Evolutionary conservation across 208 protist species (phyloP), one percentile per base, ranked within the genome.

Genomic region (Crithidia expoeki): DNA sequence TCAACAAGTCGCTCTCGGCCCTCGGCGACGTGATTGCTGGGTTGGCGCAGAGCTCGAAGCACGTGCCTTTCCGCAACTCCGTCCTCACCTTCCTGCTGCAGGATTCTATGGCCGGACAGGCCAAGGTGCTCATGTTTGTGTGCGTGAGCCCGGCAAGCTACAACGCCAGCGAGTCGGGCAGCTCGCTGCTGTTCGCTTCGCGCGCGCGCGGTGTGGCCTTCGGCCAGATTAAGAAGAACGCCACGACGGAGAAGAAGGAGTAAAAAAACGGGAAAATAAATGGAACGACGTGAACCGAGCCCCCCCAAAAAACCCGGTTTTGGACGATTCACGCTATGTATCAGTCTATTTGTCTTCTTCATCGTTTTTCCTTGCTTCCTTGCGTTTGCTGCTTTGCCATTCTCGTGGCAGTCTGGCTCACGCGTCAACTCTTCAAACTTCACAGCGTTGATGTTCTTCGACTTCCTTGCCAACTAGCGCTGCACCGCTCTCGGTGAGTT

Each of bases 61-160:
- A 97, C 70, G 82, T 98, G 56, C 93, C 93, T 30, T 98, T 97
- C 74, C 91, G 95, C 42, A 96, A 98, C 73, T 97, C 93, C 1
- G 80, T 83, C 3, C 80, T 98, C 28, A 98, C 95, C 5, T 96
- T 92, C 55, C 82, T 98, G 28, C 80, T 98, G 23, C 87, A 96
- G 67, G 90, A 96, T 71, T 96, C 92, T 14, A 96, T 96, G 83
- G 88, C 89, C n/a, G 96, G 96, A 2, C 94, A 97, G 72, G 92
- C 96, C 4, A 98, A 98, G 76, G 95, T 98, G 56, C 86, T 98
- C 40, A 97, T 98, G 94, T 98, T 98, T 70, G 93, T 93, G 27
- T 98, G 96, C 68, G 92, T 98, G 34, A 96, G 90, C 40, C 96
- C 96, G 16, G 92, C 95, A 6, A 94, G 90, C 74, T 97, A 97